A percentile compares a stretch with the other conserved stretches of the same genome.
Evolutionary conservation across 805 yeast species (phyloP).

Genomic region (Cyberlindnera maritima): DNA sequence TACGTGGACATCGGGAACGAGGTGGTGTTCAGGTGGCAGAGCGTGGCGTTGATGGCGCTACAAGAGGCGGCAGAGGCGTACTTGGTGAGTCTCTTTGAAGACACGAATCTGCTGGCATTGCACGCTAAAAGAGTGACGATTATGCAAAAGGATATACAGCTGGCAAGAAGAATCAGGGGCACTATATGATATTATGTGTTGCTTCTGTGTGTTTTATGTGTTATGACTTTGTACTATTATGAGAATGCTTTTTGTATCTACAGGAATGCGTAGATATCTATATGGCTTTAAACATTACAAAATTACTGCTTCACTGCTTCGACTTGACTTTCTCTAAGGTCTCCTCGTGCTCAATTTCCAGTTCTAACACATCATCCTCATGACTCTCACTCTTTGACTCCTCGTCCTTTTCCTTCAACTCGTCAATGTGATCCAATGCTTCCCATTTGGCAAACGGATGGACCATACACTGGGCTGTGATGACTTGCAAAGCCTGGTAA

Average conservation of each 20-base stretch:
- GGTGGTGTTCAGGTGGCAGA: slow-evolving; percentile 71
- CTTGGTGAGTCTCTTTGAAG: slow-evolving; percentile 68
- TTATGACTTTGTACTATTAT: too few species aligned
- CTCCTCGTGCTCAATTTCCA: not conserved
- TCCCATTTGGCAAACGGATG: slow-evolving; percentile 69
- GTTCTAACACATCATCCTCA: slow-evolving; percentile 1
- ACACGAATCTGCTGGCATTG: slow-evolving; percentile 72
- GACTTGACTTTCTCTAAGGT: too few species aligned
- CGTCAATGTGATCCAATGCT: slow-evolving; percentile 22
- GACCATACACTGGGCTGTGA: slow-evolving; percentile 73
- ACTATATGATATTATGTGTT: too few species aligned
- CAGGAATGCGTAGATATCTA: too few species aligned
- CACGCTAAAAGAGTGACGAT: slow-evolving; percentile 84
- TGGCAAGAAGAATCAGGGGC: slow-evolving; percentile 77
- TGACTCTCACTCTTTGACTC: slow-evolving; percentile 17
- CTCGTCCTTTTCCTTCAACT: slow-evolving; percentile 22
- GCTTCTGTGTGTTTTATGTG: too few species aligned
- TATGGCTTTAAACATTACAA: too few species aligned
- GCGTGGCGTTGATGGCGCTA: slow-evolving; percentile 70
- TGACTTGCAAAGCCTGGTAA: slow-evolving; percentile 84
- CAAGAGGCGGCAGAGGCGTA: slow-evolving; percentile 85
- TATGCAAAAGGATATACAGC: slow-evolving; percentile 78
- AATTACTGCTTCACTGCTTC: not conserved
- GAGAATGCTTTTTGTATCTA: too few species aligned
- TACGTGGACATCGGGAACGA: slow-evolving; percentile 47